These are phyloP conservation scores for Xenosphaeropsis pyriputrescens DNA, from an alignment of 2,329 filamentous ascomycete genomes.

Conservation along the genomic window DNA sequence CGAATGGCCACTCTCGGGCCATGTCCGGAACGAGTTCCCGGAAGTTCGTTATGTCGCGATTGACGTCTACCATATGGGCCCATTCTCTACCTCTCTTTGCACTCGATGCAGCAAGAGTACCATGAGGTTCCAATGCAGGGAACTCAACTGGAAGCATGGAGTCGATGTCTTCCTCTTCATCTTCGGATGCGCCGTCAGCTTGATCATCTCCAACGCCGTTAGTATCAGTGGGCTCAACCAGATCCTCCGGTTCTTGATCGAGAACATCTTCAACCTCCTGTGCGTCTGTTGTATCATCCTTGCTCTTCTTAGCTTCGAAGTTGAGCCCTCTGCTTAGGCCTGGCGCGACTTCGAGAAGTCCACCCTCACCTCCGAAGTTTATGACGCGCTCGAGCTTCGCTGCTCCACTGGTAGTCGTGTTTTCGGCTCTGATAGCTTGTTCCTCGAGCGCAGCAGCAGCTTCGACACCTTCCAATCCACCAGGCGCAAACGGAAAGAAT, in stretches of 20 bases:
- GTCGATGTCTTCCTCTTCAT: slow-evolving; percentile 58
- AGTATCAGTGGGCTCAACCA: slow-evolving; percentile 14
- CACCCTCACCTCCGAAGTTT: slow-evolving; percentile 61
- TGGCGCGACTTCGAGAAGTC: slow-evolving; percentile 68
- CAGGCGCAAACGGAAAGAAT: slow-evolving; percentile 88
- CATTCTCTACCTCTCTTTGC: slow-evolving; percentile 71
- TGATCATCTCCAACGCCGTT: slow-evolving; percentile 18
- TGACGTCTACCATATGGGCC: slow-evolving; percentile 97
- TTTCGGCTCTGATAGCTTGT: slow-evolving; percentile 43
- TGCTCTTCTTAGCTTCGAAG: slow-evolving; percentile 46
- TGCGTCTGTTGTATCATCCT: slow-evolving; percentile 43
- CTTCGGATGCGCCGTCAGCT: slow-evolving; percentile 19
- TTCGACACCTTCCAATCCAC: slow-evolving; percentile 76
- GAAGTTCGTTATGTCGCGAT: slow-evolving; percentile 88
- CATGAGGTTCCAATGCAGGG: slow-evolving; percentile 73
- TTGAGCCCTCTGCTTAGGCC: slow-evolving; percentile 69
- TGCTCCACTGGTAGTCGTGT: slow-evolving; percentile 26
- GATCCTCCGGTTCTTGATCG: slow-evolving; percentile 27
- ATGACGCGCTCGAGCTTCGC: slow-evolving; percentile 70
- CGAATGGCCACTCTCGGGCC: slow-evolving; percentile 92
- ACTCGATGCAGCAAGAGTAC: slow-evolving; percentile 56
- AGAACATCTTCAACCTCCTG: slow-evolving; percentile 55
- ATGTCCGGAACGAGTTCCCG: slow-evolving; percentile 86
- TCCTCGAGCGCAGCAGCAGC: slow-evolving; percentile 75
- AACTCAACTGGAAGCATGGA: slow-evolving; percentile 84